Evolutionary conservation across 768 basidiomycete genomes (phyloP), one percentile per base, ranked within the genome.

Genomic region (Agaricus bisporus): DNA sequence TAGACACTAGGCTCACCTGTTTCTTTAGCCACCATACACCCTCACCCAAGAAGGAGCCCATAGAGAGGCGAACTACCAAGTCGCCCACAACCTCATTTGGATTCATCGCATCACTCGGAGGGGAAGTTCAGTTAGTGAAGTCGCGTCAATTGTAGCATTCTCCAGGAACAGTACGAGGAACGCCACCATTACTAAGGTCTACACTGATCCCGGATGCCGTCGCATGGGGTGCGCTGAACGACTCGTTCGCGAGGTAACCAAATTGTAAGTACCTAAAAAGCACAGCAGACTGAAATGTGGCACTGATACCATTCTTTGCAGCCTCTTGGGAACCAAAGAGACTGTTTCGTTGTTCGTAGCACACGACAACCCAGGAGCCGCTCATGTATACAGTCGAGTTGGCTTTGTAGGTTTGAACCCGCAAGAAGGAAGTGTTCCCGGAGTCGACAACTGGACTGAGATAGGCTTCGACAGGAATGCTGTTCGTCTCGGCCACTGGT

Each of bases 151-250:
- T 38, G 83, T 83, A 5, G 86, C 86, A 14, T 79, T 77, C 26
- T 86, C 87, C 7, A 72, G 89, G 10, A 79, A 81, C 55, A 81
- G 74, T 22, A 70, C 73, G 1, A 72, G 60, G 4, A 75, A 85
- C 22, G 79, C 81, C 2, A 78, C 83, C 0, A 80, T 91, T 42
- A 84, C 84, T 37, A 90, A 91, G 64, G 87, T 90, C 0, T 85
- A 72, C 61, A 90, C 88, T 0, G 69, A 74, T 44, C 70, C 78
- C 0, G 36, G 59, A 2, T 84, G 78, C 74, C 72, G 83, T 41
- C 63, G 75, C 0, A 68, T 63, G 1, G 78, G 82, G 4, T 85
- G 77, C 58, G 88, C 88, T 0, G 80, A 79, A 61, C 73, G 77
- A 7, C 76, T 91, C 15, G 76, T 85, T 1, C 73, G 80, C 5